Base-by-base conservation (phyloP, 176 grass and related monocot genomes). In the Thinopyrum elongatum region DNA sequence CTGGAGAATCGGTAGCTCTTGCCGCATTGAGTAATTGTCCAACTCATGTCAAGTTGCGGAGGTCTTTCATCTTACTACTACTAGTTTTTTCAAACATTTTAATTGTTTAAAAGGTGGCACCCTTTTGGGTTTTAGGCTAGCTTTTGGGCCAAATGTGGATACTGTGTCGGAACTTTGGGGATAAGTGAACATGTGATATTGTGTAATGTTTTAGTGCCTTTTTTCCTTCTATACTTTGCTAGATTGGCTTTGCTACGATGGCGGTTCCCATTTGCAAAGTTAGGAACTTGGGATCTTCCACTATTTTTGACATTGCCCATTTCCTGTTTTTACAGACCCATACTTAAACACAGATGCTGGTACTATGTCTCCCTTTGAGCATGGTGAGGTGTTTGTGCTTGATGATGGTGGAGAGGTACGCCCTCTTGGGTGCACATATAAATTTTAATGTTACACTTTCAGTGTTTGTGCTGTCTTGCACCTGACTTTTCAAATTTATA, bases 371-470 rank as follows among this genome's bases (percentile, higher is more conserved):
- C 92, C 97, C 2, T 98, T 98, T 70, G 97, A 98, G 75, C 97
- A 98, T 61, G 97, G 97, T 12, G 97, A 98, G 79, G 97, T 98
- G 63, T 98, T 98, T 90, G 97, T 98, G 74, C 97, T 98, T 80
- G 94, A 98, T 26, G 97, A 98, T 85, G 97, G 97, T 21, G 97
- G 97, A 55, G 97, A 99, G 94, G 96, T 98, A 88, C 2, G 3
- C 2, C 1, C 36, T 28, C 6, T 79, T 81, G 23, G 5, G 71
- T 85, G 39, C 33, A 15, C 27, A 83, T 80, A 49, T 41, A 34
- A 85, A 35, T 60, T 35, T 16, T 29, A 35, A 27, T 31, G 1
- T 58, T 53, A 44, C 30, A 26, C 2, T 59, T 80, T 83, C 26
- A 78, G 33, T 69, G 25, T 38, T 5, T 26, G 12, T 51, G 29